Evolutionary conservation across 2,329 filamentous ascomycete species (phyloP).

Genomic region (Cladophialophora carrionii): DNA sequence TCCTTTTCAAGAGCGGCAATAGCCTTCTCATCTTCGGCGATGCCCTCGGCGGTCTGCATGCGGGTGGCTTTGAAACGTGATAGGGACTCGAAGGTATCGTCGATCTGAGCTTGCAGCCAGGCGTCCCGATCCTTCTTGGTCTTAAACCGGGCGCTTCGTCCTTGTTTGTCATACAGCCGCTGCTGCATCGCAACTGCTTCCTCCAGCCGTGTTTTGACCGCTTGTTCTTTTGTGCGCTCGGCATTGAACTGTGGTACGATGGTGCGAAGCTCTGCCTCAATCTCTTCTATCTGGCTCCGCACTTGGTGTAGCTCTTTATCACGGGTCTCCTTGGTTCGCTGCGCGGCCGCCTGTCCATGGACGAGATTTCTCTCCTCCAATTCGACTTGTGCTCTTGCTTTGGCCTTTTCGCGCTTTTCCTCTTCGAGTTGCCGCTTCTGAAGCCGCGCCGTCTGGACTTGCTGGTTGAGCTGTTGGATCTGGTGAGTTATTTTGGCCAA

Average conservation of each 20-base stretch:
- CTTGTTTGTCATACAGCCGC: conserved; percentile 89
- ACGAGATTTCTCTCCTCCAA: conserved; percentile 78
- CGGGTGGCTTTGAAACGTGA: conserved; percentile 81
- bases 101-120: conserved; percentile 78
- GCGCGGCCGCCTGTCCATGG: conserved; percentile 78
- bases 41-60: conserved; percentile 82
- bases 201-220: conserved; percentile 71
- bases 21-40: conserved; percentile 68
- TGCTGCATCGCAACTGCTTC: conserved; percentile 74
- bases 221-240: conserved; percentile 72
- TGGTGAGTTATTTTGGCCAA: conserved; percentile 76
- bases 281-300: conserved; percentile 71
- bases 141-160: conserved; percentile 80
- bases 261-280: conserved; percentile 71
- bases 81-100: conserved; percentile 75
- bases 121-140: conserved; percentile 86
- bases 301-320: conserved; percentile 73
- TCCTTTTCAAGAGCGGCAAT: conserved; percentile 75
- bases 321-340: conserved; percentile 72
- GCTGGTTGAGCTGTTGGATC: conserved; percentile 76
- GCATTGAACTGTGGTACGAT: conserved; percentile 77
- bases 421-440: conserved; percentile 88
- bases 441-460: conserved; percentile 80
- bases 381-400: conserved; percentile 80
- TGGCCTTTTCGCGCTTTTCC: conserved; percentile 80